These are phyloP conservation scores for Trametes maxima DNA, from an alignment of 768 basidiomycete species.

Conservation along the genomic window DNA sequence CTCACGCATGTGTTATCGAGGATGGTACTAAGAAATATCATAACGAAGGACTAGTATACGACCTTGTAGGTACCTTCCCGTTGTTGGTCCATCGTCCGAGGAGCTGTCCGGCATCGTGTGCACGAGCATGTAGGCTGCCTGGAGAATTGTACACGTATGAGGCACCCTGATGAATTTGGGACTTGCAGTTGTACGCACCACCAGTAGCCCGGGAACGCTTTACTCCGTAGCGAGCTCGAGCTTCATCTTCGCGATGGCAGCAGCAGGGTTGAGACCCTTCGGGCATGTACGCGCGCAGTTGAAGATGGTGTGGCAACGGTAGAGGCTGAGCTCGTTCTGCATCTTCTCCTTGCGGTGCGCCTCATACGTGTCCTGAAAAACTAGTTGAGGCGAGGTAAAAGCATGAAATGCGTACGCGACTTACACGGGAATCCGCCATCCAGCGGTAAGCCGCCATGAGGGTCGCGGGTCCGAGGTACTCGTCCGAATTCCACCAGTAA, in stretches of 20 bases:
- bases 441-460: constrained; percentile 97
- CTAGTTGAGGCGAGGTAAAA: neutral
- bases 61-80: constrained; percentile 13
- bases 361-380: constrained; percentile 67
- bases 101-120: neutral
- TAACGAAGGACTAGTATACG: constrained; percentile 19
- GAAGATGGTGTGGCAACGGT: constrained; percentile 99
- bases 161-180: no score
- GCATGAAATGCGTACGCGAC: neutral
- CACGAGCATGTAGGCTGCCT: no score
- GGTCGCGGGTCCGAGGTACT: constrained; percentile 96
- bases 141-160: no score
- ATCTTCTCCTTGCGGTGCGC: constrained; percentile 86
- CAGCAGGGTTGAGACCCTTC: constrained; percentile 92
- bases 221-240: constrained; percentile 82
- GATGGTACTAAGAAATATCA: constrained; percentile 17
- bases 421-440: constrained; percentile 94
- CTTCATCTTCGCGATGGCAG: constrained; percentile 93
- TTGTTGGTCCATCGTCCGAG: neutral
- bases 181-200: neutral
- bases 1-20: neutral
- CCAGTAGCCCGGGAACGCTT: neutral
- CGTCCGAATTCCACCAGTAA: constrained; percentile 99
- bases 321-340: constrained; percentile 95
- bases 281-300: constrained; percentile 98